Percentiles rank a stretch among this genome's conserved stretches.
These are phyloP conservation scores for Thymus quinquecostatus DNA, from an alignment of 257 asterid species.

Conservation along the genomic window DNA sequence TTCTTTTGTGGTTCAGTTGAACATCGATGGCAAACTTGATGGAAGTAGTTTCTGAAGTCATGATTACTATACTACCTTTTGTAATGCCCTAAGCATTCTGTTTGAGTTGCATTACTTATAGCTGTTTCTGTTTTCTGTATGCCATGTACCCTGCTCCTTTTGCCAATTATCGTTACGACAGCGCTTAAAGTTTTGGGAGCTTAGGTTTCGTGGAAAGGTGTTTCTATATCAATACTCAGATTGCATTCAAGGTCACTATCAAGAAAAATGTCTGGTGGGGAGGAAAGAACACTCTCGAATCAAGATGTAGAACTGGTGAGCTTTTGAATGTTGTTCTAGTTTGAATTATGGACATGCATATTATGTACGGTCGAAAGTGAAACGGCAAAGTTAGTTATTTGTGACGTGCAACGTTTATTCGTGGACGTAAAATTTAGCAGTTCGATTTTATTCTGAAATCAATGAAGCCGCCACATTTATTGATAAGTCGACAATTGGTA, in stretches of 20 bases:
- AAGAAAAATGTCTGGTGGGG: conserved; percentile 59
- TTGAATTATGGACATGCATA: background rate
- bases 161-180: background rate
- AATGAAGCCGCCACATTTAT: background rate
- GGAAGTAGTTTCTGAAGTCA: conserved; percentile 8
- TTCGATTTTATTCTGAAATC: conserved; percentile 17
- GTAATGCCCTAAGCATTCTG: conserved; percentile 16
- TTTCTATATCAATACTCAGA: conserved; percentile 9
- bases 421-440: background rate
- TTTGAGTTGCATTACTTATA: conserved; percentile 23
- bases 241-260: conserved; percentile 23
- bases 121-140: conserved; percentile 20
- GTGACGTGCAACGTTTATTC: background rate
- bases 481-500: background rate
- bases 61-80: background rate
- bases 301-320: conserved; percentile 64
- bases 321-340: conserved; percentile 15
- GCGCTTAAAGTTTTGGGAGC: conserved; percentile 22
- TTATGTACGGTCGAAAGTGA: background rate
- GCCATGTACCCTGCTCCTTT: conserved; percentile 30
- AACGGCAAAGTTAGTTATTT: too few species aligned
- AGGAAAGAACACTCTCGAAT: conserved; percentile 48
- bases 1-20: conserved; percentile 13
- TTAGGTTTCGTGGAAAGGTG: conserved; percentile 20
- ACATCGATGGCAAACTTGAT: background rate